Conservation (phyloP, 495 filamentous ascomycete genomes). For the Penicillium parvum region DNA sequence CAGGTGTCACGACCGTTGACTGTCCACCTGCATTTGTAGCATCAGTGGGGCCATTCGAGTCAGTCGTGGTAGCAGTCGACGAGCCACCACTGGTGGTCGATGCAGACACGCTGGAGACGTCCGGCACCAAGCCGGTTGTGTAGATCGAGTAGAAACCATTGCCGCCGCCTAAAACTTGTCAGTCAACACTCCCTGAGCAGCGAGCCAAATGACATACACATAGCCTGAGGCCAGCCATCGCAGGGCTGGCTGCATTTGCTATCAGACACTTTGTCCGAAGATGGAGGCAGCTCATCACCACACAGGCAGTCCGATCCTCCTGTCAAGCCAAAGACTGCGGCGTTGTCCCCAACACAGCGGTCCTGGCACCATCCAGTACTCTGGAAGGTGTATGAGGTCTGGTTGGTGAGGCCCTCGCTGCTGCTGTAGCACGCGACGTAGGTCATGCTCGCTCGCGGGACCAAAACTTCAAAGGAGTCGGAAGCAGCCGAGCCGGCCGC, state of each 20-base stretch:
- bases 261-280: conserved; percentile 34
- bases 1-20: conserved; percentile 39
- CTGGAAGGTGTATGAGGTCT: conserved; percentile 37
- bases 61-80: conserved; percentile 17
- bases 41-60: neutral
- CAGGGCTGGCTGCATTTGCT: conserved; percentile 37
- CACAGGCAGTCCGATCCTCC: conserved; percentile 45
- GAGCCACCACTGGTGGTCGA: conserved; percentile 14
- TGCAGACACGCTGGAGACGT: conserved; percentile 26
- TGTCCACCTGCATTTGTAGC: conserved; percentile 28
- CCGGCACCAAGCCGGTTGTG: conserved; percentile 34
- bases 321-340: conserved; percentile 41
- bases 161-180: conserved; percentile 39
- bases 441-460: conserved; percentile 9
- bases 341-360: conserved; percentile 27
- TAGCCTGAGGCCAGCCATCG: conserved; percentile 40
- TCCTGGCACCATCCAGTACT: conserved; percentile 46
- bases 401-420: conserved; percentile 25
- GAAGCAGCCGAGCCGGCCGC: conserved; percentile 17
- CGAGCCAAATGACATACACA: conserved; percentile 37
- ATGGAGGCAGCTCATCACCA: conserved; percentile 39
- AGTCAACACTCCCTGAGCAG: neutral
- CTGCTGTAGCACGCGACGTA: conserved; percentile 34
- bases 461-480: conserved; percentile 19
- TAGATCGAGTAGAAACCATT: conserved; percentile 38